phyloP scores from a whole-genome alignment of 2,329 filamentous ascomycete genomes.

The Aureobasidium sp. region DNA sequence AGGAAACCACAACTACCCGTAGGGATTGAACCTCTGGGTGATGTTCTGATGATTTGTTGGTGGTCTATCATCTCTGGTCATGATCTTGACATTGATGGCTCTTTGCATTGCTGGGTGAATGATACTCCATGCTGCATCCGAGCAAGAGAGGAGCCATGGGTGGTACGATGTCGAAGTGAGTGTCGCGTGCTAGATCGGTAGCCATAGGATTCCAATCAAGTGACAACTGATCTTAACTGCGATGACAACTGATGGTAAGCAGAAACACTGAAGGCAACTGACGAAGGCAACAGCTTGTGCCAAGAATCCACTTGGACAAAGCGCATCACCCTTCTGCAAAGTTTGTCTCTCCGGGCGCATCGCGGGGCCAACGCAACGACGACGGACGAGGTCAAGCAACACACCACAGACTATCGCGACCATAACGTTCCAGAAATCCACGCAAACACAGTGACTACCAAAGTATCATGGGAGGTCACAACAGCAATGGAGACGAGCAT shows the following conservation, averaged over 20 bases:
- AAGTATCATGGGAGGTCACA: neutral
- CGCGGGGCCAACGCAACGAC: neutral
- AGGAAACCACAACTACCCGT: neutral
- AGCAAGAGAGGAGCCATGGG: neutral
- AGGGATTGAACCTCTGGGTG: neutral
- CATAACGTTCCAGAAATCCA: neutral
- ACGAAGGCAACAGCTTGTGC: too few species aligned
- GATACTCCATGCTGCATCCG: too few species aligned
- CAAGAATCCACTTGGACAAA: too few species aligned
- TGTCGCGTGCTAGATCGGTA: neutral
- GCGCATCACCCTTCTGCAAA: neutral
- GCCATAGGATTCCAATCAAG: too few species aligned
- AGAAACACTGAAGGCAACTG: too few species aligned
- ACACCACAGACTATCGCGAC: neutral
- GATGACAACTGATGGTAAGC: too few species aligned
- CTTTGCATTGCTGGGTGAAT: too few species aligned
- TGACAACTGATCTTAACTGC: too few species aligned
- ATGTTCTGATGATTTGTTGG: neutral
- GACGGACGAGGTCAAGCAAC: neutral
- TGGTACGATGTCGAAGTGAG: neutral
- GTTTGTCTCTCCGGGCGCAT: constrained; percentile 10
- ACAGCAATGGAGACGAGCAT: constrained; percentile 26
- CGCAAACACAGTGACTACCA: too few species aligned
- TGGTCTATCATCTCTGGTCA: too few species aligned
- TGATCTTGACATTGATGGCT: too few species aligned